A percentile compares a stretch with the other conserved stretches of the same genome.
Evolutionary conservation across 495 filamentous ascomycete genomes (phyloP).

Genomic region (Talaromyces thailandensis): DNA sequence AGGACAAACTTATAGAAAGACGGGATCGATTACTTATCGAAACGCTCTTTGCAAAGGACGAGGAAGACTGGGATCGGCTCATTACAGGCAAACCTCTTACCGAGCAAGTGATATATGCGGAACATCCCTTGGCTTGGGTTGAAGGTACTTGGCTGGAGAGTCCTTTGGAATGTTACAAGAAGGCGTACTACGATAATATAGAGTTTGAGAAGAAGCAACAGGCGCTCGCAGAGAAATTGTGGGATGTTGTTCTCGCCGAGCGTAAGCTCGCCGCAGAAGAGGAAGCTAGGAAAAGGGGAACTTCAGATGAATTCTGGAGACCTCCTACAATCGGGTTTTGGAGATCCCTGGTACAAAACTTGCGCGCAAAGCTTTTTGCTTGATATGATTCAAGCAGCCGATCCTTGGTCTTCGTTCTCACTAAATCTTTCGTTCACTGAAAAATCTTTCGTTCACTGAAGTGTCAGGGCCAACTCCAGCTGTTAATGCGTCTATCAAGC

Average conservation of each 20-base stretch:
- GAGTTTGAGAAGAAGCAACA: constrained; percentile 18
- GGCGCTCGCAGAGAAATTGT: constrained; percentile 28
- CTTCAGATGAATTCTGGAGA: constrained; percentile 5
- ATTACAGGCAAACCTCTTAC: constrained; percentile 15
- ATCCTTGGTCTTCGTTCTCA: too few relatives aligned
- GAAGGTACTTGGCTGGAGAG: constrained; percentile 16
- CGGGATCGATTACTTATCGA: constrained; percentile 23
- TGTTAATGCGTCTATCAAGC: background rate
- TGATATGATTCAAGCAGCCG: background rate
- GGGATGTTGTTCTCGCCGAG: constrained; percentile 34
- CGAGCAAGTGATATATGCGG: background rate
- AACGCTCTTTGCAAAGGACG: constrained; percentile 36
- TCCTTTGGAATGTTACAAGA: constrained; percentile 10
- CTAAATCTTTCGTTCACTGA: background rate
- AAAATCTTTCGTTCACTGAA: background rate
- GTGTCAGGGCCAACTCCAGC: background rate
- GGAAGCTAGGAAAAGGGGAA: constrained; percentile 10
- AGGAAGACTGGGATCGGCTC: constrained; percentile 50
- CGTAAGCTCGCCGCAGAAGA: constrained; percentile 27
- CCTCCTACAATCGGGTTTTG: background rate
- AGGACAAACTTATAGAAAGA: constrained; percentile 24
- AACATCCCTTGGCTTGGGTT: background rate
- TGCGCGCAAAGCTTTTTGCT: background rate
- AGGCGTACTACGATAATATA: constrained; percentile 15
- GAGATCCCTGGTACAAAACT: background rate